Evolutionary conservation across 441 rosid genomes (phyloP).

Genomic region (Bocquillonia castaneifolia): DNA sequence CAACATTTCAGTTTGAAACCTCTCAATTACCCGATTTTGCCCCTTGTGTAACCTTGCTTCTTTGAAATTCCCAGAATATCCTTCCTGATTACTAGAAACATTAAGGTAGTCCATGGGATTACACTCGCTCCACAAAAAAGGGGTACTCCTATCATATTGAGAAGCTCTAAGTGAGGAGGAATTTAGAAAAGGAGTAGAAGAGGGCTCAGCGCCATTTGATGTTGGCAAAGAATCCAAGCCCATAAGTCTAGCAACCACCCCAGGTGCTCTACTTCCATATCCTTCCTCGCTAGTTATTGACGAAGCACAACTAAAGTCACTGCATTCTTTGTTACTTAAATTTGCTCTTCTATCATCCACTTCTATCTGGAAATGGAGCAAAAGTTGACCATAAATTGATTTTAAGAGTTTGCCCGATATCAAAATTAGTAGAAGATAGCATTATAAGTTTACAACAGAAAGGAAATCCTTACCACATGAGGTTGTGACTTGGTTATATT

Average conservation of each 20-base stretch:
- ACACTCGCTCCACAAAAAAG: constrained; percentile 39
- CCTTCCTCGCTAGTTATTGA: constrained; percentile 67
- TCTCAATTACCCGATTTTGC: constrained; percentile 49
- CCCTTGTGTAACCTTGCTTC: constrained; percentile 43
- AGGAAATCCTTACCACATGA: constrained; percentile 37
- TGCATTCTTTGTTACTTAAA: constrained; percentile 43
- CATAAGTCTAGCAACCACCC: constrained; percentile 95
- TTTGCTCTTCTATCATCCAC: constrained; percentile 40
- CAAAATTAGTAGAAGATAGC: constrained; percentile 6
- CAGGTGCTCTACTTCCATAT: constrained; percentile 58
- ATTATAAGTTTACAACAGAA: constrained; percentile 4
- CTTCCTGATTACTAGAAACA: constrained; percentile 35
- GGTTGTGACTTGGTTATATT: constrained; percentile 28
- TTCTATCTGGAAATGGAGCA: constrained; percentile 36
- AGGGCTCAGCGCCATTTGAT: constrained; percentile 36
- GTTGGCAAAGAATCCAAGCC: constrained; percentile 81
- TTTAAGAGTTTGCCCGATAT: background rate
- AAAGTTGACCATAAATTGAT: constrained; percentile 10
- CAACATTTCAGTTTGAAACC: constrained; percentile 68
- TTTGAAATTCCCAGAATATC: constrained; percentile 34
- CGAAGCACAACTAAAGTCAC: constrained; percentile 51
- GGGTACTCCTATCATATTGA: constrained; percentile 30
- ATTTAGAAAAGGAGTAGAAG: constrained; percentile 33
- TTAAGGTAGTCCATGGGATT: constrained; percentile 32
- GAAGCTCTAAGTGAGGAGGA: constrained; percentile 34